Conservation (phyloP, 1,139 yeast genomes). For the Petasospora rhodanensis region DNA sequence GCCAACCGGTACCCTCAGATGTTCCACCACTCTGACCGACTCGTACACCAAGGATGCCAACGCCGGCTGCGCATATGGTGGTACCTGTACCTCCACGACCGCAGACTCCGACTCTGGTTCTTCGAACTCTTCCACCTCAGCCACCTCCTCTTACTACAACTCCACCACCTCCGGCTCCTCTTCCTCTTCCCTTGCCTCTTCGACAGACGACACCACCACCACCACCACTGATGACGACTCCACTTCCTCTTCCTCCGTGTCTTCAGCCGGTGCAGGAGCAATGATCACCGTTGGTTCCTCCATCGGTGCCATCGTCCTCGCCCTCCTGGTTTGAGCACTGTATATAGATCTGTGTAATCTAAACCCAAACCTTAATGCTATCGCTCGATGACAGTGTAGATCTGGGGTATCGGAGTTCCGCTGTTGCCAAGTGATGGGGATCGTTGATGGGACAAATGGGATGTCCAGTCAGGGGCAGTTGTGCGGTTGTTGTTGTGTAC, state of each 20-base stretch:
- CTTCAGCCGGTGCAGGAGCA: constrained; percentile 20
- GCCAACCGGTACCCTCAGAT: constrained; percentile 29
- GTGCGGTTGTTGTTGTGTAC: too few species aligned
- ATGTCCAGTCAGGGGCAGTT: too few species aligned
- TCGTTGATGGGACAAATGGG: too few species aligned
- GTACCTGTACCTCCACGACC: constrained; percentile 13
- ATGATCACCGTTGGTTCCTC: constrained; percentile 1
- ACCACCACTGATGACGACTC: background rate
- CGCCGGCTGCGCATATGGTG: constrained; percentile 16
- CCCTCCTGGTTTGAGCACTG: background rate
- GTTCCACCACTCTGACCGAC: constrained; percentile 25
- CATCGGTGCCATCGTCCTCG: constrained; percentile 1
- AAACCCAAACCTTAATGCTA: too few species aligned
- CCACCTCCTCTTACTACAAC: background rate
- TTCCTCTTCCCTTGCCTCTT: constrained; percentile 9
- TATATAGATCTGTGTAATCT: background rate
- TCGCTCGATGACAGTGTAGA: too few species aligned
- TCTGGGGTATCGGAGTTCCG: too few species aligned
- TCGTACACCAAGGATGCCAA: constrained; percentile 23
- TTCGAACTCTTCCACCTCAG: constrained; percentile 2
- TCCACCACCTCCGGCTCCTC: constrained; percentile 1
- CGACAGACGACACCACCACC: constrained; percentile 1
- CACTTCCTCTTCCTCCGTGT: constrained; percentile 11
- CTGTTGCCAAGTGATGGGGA: too few species aligned
- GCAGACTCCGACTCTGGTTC: constrained; percentile 4